Evolutionary conservation across 257 asterid genomes (phyloP).

Genomic region (Gentiana dahurica): DNA sequence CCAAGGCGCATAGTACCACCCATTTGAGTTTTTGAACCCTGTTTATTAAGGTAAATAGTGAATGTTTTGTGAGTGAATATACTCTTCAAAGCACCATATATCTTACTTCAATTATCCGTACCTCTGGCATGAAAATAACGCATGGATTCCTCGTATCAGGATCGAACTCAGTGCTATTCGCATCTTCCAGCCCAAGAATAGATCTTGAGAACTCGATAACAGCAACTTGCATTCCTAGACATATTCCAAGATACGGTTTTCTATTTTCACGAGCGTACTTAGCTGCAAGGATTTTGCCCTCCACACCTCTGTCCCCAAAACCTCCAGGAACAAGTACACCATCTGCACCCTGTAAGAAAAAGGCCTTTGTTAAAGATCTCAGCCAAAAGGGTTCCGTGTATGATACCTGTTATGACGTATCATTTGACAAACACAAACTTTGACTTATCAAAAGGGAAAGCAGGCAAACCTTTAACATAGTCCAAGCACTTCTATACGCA

Average conservation of each 20-base stretch:
- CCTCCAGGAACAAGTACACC: conserved; percentile 42
- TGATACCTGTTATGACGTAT: too few species aligned
- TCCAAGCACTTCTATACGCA: conserved; percentile 70
- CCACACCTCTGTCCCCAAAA: conserved; percentile 39
- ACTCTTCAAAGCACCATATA: not conserved
- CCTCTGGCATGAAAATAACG: conserved; percentile 46
- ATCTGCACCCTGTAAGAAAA: conserved; percentile 22
- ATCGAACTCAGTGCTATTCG: conserved; percentile 31
- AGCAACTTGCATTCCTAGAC: conserved; percentile 39
- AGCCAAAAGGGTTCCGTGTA: not conserved
- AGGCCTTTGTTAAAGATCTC: conserved; percentile 8
- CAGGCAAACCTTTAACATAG: conserved; percentile 56
- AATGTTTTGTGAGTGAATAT: not conserved
- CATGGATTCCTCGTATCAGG: conserved; percentile 34
- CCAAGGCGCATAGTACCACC: conserved; percentile 50
- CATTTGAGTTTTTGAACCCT: conserved; percentile 46
- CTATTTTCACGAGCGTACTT: conserved; percentile 33
- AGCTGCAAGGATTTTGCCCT: conserved; percentile 40
- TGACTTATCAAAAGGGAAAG: conserved; percentile 8
- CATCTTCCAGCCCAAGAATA: conserved; percentile 24
- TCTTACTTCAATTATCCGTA: conserved; percentile 6
- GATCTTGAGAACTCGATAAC: conserved; percentile 33
- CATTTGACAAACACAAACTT: not conserved
- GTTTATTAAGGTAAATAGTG: not conserved
- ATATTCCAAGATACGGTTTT: conserved; percentile 34